Conservation (phyloP, 148 eudicot species). For the Beta vulgaris region DNA sequence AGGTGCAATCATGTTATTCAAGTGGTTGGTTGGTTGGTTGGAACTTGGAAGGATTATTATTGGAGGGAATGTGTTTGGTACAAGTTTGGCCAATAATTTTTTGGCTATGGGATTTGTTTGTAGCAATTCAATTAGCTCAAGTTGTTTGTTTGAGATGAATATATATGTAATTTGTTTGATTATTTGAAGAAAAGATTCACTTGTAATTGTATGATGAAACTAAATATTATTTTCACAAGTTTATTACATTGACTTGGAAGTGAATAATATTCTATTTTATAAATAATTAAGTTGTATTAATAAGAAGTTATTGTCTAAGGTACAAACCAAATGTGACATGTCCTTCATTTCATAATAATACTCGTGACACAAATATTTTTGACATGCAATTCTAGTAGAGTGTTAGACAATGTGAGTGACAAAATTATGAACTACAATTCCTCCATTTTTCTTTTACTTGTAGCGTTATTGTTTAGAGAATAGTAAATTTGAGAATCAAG, state of each 20-base stretch:
- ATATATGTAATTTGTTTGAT: conserved; percentile 1
- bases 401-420: too few relatives aligned
- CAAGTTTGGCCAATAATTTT: conserved; percentile 4
- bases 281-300: too few relatives aligned
- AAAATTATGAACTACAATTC: too few relatives aligned
- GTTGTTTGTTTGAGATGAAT: neutral
- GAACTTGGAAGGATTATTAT: neutral
- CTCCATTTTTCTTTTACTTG: too few relatives aligned
- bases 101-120: conserved; percentile 5
- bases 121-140: neutral
- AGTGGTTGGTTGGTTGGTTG: conserved; percentile 9
- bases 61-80: neutral
- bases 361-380: too few relatives aligned
- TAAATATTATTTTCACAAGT: neutral
- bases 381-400: too few relatives aligned
- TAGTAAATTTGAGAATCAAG: too few relatives aligned
- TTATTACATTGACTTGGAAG: neutral
- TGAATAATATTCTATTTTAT: neutral
- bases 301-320: too few relatives aligned
- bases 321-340: too few relatives aligned
- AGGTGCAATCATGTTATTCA: too few relatives aligned
- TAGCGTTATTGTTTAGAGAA: too few relatives aligned
- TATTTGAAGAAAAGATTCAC: conserved; percentile 9
- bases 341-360: too few relatives aligned
- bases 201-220: conserved; percentile 14